Evolutionary conservation across 2,329 filamentous ascomycete species (phyloP).

Genomic region (Emergomyces orientalis): DNA sequence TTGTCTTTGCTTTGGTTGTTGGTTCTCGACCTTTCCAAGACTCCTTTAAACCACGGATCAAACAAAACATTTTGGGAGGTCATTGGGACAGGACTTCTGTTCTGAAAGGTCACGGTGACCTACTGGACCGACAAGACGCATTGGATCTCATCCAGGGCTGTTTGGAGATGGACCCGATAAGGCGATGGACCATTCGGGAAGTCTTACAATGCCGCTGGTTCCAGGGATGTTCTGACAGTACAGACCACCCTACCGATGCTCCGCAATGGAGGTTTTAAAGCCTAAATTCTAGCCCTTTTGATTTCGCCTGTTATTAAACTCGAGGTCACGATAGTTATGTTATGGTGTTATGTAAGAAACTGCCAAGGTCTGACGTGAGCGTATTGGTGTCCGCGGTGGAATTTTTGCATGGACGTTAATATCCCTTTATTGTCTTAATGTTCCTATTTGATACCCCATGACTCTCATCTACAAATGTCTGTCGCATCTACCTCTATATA

Average conservation of each 20-base stretch:
- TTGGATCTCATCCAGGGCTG: constrained; percentile 52
- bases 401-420: not conserved
- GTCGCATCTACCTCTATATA: not conserved
- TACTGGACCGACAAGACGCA: constrained; percentile 34
- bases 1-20: constrained; percentile 52
- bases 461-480: not conserved
- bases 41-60: constrained; percentile 49
- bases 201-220: constrained; percentile 50
- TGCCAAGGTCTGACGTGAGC: not conserved
- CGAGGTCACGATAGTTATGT: not conserved
- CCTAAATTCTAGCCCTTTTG: not conserved
- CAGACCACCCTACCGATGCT: constrained; percentile 25
- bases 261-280: constrained; percentile 31
- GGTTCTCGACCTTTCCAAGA: constrained; percentile 56
- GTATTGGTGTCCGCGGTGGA: not conserved
- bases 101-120: constrained; percentile 33
- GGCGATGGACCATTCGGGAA: constrained; percentile 49
- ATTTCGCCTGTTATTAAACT: not conserved
- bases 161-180: constrained; percentile 46
- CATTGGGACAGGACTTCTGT: constrained; percentile 49
- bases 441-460: constrained; percentile 1
- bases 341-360: not conserved
- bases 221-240: constrained; percentile 29
- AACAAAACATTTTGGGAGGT: constrained; percentile 50
- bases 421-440: not conserved